phyloP scores from a whole-genome alignment of 176 grass and related monocot genomes.

The Carex myosuroides region DNA sequence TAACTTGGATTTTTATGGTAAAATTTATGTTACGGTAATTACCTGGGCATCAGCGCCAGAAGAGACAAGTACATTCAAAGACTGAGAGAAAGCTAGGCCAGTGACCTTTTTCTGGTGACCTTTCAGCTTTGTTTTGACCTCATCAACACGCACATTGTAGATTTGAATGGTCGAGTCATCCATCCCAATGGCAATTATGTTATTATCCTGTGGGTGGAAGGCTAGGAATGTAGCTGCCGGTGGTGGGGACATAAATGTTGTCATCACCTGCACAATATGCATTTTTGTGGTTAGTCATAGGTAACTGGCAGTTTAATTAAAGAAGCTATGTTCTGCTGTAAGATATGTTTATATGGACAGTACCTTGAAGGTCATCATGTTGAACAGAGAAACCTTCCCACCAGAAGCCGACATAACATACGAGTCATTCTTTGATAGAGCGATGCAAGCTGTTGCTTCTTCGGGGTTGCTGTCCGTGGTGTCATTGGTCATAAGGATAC shows the following conservation, averaged over 20 bases:
- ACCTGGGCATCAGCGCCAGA: conserved; percentile 99
- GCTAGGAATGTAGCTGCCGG: conserved; percentile 92
- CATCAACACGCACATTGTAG: conserved; percentile 97
- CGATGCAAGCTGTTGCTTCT: conserved; percentile 97
- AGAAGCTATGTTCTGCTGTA: neutral
- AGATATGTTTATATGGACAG: neutral
- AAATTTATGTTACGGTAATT: conserved; percentile 4
- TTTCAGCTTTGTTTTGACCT: conserved; percentile 98
- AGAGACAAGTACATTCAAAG: conserved; percentile 83
- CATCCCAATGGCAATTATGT: conserved; percentile 99
- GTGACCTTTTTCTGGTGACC: conserved; percentile 96
- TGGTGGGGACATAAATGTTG: conserved; percentile 95
- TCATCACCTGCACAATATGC: conserved; percentile 66
- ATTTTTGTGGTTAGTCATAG: conserved; percentile 4
- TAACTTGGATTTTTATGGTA: neutral
- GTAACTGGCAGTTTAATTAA: conserved; percentile 11
- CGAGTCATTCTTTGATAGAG: conserved; percentile 95
- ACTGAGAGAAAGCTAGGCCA: conserved; percentile 95
- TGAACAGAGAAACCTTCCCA: conserved; percentile 95
- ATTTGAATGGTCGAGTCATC: conserved; percentile 97
- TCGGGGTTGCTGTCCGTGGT: conserved; percentile 81
- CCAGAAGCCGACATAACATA: conserved; percentile 99
- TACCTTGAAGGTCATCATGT: conserved; percentile 99
- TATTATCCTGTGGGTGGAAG: conserved; percentile 98
- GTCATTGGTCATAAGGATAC: conserved; percentile 93